A percentile compares a stretch with the other conserved stretches of the same genome.
These are phyloP conservation scores for Syzygium aromaticum DNA, from an alignment of 345 rosid genomes.

Conservation along the genomic window DNA sequence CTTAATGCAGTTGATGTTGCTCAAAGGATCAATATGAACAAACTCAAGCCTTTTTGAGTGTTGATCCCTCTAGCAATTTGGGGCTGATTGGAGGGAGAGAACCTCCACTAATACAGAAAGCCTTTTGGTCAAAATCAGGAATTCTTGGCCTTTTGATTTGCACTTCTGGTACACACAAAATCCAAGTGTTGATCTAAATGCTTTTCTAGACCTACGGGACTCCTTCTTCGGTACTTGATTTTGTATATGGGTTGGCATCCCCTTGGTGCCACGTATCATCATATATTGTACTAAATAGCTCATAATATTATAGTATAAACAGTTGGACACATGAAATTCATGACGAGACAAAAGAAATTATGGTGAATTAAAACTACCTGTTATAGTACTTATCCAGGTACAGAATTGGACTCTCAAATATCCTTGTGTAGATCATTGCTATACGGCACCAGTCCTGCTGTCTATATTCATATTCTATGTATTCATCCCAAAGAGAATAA, in stretches of 20 bases:
- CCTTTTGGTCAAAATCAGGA: background rate
- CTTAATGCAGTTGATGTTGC: background rate
- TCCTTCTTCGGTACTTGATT: background rate
- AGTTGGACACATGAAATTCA: background rate
- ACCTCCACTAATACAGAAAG: background rate
- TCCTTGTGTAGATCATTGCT: conserved; percentile 70
- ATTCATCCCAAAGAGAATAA: conserved; percentile 84
- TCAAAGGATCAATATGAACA: background rate
- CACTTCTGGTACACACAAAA: background rate
- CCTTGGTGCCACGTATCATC: background rate
- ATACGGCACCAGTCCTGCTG: conserved; percentile 80
- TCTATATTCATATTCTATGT: conserved; percentile 88
- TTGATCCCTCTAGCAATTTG: background rate
- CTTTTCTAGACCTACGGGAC: background rate
- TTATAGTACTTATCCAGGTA: conserved; percentile 72
- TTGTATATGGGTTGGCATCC: background rate
- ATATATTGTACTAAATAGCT: background rate
- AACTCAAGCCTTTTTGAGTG: background rate
- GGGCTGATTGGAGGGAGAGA: background rate
- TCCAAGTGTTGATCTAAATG: background rate
- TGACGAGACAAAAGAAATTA: background rate
- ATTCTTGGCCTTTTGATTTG: background rate
- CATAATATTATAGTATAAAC: background rate
- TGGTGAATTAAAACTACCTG: conserved; percentile 29
- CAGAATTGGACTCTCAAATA: conserved; percentile 79